Conservation (phyloP, 208 protist genomes). For the Blastocrithidia nonstop region DNA sequence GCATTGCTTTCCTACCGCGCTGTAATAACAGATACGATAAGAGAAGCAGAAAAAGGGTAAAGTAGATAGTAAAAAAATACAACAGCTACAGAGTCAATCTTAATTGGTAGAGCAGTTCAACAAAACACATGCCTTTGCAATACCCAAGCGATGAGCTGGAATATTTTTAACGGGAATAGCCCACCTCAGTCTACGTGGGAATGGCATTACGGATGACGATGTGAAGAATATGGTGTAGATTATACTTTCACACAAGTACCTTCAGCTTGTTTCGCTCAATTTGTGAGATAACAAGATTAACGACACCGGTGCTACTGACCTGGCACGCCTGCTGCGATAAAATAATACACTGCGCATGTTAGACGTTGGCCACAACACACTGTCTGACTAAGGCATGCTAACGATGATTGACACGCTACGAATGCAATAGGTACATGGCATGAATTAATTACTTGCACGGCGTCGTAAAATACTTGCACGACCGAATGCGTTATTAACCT, state of each 20-base stretch:
- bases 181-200: constrained; percentile 65
- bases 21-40: constrained; percentile 58
- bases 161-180: constrained; percentile 62
- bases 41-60: constrained; percentile 73
- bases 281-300: constrained; percentile 80
- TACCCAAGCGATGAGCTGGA: constrained; percentile 53
- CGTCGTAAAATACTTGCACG: constrained; percentile 31
- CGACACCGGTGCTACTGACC: constrained; percentile 29
- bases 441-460: constrained; percentile 27
- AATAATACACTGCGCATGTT: constrained; percentile 54
- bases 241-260: constrained; percentile 28
- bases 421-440: constrained; percentile 34
- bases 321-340: constrained; percentile 35
- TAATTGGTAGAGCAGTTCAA: constrained; percentile 45
- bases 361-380: constrained; percentile 67
- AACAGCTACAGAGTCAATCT: constrained; percentile 53
- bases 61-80: constrained; percentile 57
- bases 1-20: constrained; percentile 23
- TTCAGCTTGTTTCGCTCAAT: constrained; percentile 65
- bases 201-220: constrained; percentile 52
- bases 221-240: constrained; percentile 23
- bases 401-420: constrained; percentile 44
- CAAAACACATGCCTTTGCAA: constrained; percentile 30
- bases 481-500: constrained; percentile 25
- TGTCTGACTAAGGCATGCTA: constrained; percentile 56